Evolutionary conservation across 495 filamentous ascomycete genomes (phyloP), one percentile per base, ranked within the genome.

Genomic region (Glarea lozoyensis): DNA sequence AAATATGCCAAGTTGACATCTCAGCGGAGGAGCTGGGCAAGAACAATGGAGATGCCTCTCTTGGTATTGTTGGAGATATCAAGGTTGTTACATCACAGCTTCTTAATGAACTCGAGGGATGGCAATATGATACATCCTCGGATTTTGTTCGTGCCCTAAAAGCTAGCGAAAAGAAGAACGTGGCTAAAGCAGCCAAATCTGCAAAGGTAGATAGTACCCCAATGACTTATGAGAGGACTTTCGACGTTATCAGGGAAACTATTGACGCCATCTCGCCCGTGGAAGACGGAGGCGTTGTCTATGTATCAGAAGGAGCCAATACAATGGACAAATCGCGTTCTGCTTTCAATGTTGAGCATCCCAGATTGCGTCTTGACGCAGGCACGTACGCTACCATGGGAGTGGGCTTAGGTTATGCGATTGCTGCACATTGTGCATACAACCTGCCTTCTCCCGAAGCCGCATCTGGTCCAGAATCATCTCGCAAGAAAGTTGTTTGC

Each of bases 381-480:
- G 78, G 79, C 10, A 79, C 78, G 0, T 70, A 80, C 46, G 78
- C 79, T 0, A 81, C 78, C 1, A 82, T 82, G 79, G 79, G 79
- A n/a, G 70, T 81, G 0, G 78, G 79, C 0, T 60, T 82, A 27
- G 78, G 76, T 4, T 81, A 82, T 44, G 72, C 76, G 7, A 72
- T 81, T 31, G 78, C 78, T 1, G 77, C 79, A 0, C 66, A 76
- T 39, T 69, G 66, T 24, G 78, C 79, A 1, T 81, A 77, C 55
- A 81, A 80, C 52, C 55, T 59, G 1, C 52, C 62, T 6, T 46
- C 53, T 3, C 52, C 43, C 3, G 55, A 60, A 52, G 64, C 60
- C 17, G 32, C 37, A 2, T 40, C 47, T 5, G 45, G 54, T n/a
- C 30, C 37, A 12, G 79, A 77, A 1, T 29, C 35, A 5, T 39